phyloP scores from a whole-genome alignment of 345 rosid species.

The Hibiscus mutabilis region DNA sequence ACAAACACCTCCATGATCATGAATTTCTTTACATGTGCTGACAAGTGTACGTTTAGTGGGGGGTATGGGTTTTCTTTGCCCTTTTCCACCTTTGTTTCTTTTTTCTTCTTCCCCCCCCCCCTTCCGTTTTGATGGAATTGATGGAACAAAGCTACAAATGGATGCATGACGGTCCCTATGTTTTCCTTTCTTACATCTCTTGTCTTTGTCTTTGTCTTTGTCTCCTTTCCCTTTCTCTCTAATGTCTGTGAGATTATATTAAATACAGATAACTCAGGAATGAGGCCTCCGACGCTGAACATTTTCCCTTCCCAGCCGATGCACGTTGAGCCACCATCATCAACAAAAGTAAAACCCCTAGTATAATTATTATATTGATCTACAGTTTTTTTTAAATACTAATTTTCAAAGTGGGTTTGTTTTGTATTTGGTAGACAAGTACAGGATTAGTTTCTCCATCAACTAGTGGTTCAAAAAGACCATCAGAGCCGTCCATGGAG shows the following conservation, averaged over 20 bases:
- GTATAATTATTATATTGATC: background rate
- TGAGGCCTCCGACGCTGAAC: conserved; percentile 95
- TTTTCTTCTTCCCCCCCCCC: conserved; percentile 6
- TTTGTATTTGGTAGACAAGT: conserved; percentile 31
- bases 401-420: conserved; percentile 10
- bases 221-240: conserved; percentile 6
- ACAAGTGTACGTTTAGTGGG: conserved; percentile 17
- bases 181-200: conserved; percentile 20
- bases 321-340: conserved; percentile 64
- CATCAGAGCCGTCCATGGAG: conserved; percentile 55
- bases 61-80: conserved; percentile 25
- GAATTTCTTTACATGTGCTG: conserved; percentile 21
- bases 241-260: conserved; percentile 15
- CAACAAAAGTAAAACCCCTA: conserved; percentile 26
- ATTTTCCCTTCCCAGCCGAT: conserved; percentile 98
- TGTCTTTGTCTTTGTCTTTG: conserved; percentile 14
- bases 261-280: conserved; percentile 52
- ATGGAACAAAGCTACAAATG: conserved; percentile 14
- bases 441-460: conserved; percentile 35
- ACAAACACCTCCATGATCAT: conserved; percentile 26
- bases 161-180: conserved; percentile 24
- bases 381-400: background rate
- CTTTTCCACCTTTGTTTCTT: background rate
- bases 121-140: conserved; percentile 7
- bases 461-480: conserved; percentile 44